A percentile compares a stretch with the other conserved stretches of the same genome.
These are phyloP conservation scores for Purshia tridentata DNA, from an alignment of 306 rosid species.

Conservation along the genomic window DNA sequence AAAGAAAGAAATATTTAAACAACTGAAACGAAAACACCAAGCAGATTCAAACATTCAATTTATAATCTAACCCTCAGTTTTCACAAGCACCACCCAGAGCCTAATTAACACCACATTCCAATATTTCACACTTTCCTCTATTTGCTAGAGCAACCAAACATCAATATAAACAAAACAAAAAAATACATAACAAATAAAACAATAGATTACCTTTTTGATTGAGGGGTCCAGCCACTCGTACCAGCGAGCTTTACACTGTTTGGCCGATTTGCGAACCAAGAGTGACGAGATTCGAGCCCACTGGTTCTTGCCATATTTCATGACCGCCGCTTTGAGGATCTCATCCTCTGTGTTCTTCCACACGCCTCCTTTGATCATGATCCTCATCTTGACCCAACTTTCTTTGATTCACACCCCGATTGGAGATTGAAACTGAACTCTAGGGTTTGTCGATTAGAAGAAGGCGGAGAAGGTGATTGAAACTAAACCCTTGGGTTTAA, in stretches of 20 bases:
- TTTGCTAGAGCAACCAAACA: neutral
- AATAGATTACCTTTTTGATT: conserved; percentile 63
- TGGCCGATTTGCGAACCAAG: conserved; percentile 90
- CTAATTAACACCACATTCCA: neutral
- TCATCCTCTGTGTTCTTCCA: conserved; percentile 99
- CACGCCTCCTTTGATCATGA: conserved; percentile 95
- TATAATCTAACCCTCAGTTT: neutral
- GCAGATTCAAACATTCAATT: neutral
- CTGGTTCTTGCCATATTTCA: conserved; percentile 92
- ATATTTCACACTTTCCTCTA: neutral
- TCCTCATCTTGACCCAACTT: conserved; percentile 71
- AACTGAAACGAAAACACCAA: neutral
- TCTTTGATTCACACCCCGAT: conserved; percentile 7
- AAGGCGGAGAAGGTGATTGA: neutral
- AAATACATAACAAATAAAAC: neutral
- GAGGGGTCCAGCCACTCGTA: conserved; percentile 98
- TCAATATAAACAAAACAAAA: neutral
- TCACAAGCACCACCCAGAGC: neutral
- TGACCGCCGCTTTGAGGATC: conserved; percentile 93
- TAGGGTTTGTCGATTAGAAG: conserved; percentile 17
- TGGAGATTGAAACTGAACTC: neutral
- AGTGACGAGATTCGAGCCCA: conserved; percentile 98
- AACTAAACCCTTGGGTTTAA: neutral
- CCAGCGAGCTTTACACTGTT: conserved; percentile 98
- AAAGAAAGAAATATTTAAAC: neutral